Percentiles rank a stretch among this genome's conserved stretches.
Evolutionary conservation across 1,139 yeast genomes (phyloP).

Genomic region (Hyphopichia burtonii): DNA sequence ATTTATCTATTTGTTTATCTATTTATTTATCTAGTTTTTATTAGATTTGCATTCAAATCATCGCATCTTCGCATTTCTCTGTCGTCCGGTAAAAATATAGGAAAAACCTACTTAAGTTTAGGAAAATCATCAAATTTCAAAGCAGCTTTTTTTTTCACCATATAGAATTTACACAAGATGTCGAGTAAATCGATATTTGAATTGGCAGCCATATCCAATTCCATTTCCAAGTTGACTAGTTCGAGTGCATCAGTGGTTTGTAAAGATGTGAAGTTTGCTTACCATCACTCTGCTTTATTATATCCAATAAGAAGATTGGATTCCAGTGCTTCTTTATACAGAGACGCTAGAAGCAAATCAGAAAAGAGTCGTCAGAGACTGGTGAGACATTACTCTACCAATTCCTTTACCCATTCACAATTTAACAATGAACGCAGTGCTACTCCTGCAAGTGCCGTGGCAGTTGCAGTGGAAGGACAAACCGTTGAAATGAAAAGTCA

Average conservation of each 20-base stretch:
- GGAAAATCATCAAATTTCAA: too few species aligned
- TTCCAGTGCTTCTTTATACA: slow-evolving; percentile 22
- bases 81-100: background rate
- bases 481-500: too few species aligned
- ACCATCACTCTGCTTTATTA: slow-evolving; percentile 15
- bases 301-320: slow-evolving; percentile 23
- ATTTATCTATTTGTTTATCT: too few species aligned
- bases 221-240: slow-evolving; percentile 22
- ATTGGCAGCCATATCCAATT: slow-evolving; percentile 25
- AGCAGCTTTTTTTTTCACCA: too few species aligned
- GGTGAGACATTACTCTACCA: too few species aligned
- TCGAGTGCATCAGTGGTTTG: slow-evolving; percentile 21
- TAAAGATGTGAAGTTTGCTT: slow-evolving; percentile 20
- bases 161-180: too few species aligned
- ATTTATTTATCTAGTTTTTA: too few species aligned
- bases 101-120: too few species aligned
- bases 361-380: slow-evolving; percentile 18
- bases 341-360: slow-evolving; percentile 23
- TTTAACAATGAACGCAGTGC: background rate
- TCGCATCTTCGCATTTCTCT: too few species aligned
- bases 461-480: too few species aligned
- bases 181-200: slow-evolving; percentile 18
- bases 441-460: background rate
- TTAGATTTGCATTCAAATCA: too few species aligned
- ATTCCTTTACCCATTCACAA: slow-evolving; percentile 1